Base-by-base conservation (phyloP, 768 basidiomycete genomes). In the Lentinula detonsa region DNA sequence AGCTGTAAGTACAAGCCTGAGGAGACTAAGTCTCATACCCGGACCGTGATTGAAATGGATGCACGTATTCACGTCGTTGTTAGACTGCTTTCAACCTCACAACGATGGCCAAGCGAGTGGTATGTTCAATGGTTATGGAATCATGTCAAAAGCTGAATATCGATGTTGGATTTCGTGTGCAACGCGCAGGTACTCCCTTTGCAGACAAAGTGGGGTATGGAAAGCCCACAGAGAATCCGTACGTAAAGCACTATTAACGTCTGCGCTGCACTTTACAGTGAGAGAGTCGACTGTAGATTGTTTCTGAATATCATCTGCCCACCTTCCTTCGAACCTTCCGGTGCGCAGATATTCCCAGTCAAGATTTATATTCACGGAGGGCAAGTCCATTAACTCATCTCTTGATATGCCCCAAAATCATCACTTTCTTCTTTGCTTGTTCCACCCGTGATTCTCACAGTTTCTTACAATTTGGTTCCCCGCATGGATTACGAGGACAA, bases 361-460 rank as follows among this genome's bases (percentile, higher is more conserved):
- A 86, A 81, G 61, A 79, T 91, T 3, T 91, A 89, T 72, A 85
- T 91, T 34, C 90, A 92, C 60, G 90, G 89, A 70, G 88, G 88
- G 87, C 87, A 75, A 60, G 39, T 40, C 10, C 3, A 21, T 40
- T 7, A 23, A 3, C 18, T 28, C 18, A 15, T 40, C n/a, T 59
- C 23, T 28, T n/a, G 28, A 34, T 37, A 4, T 8, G 33, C 28
- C 16, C 33, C 10, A 34, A 23, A 42, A 4, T n/a, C 3, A n/a
- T 5, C 23, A 7, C 15, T 48, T 16, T 51, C 39, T 37, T 23
- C 13, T 23, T 4, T 28, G 3, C 3, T 28, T 28, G 2, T 28
- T 28, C 28, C 28, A 28, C 28, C 28, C 28, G 28, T 28, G 39
- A 58, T 23, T 58, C 42, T 15, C 10, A 13, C 51, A 91, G 90